Conservation (phyloP, 441 rosid genomes). For the Erodium trifolium region DNA sequence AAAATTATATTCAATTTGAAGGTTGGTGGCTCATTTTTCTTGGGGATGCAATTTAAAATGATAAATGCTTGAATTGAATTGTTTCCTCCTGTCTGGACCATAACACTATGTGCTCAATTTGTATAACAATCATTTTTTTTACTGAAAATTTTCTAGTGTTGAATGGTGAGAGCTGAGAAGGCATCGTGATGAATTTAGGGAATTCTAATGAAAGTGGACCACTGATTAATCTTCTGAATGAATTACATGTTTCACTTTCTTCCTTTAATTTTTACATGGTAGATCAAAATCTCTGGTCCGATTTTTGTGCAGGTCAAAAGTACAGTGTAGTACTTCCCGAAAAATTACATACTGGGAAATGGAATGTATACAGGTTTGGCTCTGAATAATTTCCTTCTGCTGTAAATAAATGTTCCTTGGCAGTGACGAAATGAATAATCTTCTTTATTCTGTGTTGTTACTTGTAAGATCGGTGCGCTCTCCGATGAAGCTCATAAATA, state of each 20-base stretch:
- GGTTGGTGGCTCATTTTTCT: neutral
- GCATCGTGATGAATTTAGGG: neutral
- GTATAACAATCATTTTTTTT: neutral
- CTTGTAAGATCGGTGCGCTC: conserved; percentile 61
- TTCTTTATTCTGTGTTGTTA: neutral
- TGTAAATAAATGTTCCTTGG: conserved; percentile 3
- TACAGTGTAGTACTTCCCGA: conserved; percentile 93
- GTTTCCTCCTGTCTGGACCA: neutral
- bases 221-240: neutral
- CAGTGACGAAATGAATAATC: conserved; percentile 8
- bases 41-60: neutral
- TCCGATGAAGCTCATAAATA: conserved; percentile 67
- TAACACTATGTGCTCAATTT: neutral
- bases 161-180: neutral
- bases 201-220: neutral
- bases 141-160: neutral
- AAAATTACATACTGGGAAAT: conserved; percentile 74
- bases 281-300: conserved; percentile 12
- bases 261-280: neutral
- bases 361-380: conserved; percentile 86
- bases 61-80: neutral
- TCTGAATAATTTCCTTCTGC: conserved; percentile 6
- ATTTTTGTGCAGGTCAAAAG: conserved; percentile 55
- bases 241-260: conserved; percentile 7
- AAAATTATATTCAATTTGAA: neutral